These are phyloP conservation scores for Anisodus acutangulus DNA, from an alignment of 257 asterid genomes.

Conservation along the genomic window DNA sequence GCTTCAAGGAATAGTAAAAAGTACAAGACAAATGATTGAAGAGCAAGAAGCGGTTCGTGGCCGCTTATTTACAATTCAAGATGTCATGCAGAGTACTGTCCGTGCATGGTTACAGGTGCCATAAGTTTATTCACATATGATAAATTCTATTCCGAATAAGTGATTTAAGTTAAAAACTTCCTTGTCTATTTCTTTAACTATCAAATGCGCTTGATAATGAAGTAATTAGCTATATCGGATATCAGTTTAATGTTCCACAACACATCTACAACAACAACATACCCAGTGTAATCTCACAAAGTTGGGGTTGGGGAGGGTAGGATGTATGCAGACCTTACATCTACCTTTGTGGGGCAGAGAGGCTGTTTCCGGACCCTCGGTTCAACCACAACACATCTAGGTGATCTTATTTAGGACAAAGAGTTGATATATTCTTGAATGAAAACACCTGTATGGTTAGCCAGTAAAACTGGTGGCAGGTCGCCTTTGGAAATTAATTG, in stretches of 20 bases:
- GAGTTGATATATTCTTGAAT: neutral
- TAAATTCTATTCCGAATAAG: neutral
- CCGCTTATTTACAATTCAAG: constrained; percentile 95
- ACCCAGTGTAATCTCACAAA: too few relatives aligned
- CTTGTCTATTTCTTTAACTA: neutral
- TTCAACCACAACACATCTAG: neutral
- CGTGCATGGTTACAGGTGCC: constrained; percentile 97
- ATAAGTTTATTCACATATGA: neutral
- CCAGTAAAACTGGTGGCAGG: neutral
- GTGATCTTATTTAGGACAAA: neutral
- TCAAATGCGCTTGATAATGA: neutral
- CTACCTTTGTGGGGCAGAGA: too few relatives aligned
- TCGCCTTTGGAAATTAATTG: neutral
- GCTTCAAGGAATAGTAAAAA: constrained; percentile 77
- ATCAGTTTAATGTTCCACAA: neutral
- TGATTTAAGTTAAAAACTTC: constrained; percentile 1
- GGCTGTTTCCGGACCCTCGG: too few relatives aligned
- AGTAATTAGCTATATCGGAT: neutral
- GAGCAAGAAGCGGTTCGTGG: constrained; percentile 99
- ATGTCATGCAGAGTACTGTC: constrained; percentile 94
- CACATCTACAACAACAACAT: neutral
- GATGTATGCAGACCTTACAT: too few relatives aligned
- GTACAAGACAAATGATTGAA: constrained; percentile 91
- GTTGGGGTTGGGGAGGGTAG: too few relatives aligned
- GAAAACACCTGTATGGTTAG: neutral